These are phyloP conservation scores for Paracorniculantispora psalliotae DNA, from an alignment of 2,329 filamentous ascomycete genomes.

Conservation along the genomic window DNA sequence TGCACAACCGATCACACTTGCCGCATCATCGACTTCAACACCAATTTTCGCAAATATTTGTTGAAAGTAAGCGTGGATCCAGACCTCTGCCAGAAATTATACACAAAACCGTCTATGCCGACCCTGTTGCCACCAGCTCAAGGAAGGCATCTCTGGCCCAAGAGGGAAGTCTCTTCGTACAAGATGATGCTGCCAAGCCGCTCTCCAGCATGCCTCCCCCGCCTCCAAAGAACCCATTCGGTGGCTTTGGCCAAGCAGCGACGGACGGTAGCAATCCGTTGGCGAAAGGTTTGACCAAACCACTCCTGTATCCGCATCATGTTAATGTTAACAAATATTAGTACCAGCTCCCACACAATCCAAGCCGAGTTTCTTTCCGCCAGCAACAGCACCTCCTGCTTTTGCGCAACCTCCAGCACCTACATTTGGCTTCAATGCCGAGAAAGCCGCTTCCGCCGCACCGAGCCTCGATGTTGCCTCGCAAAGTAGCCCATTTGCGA, in stretches of 20 bases:
- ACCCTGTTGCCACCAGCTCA: conserved; percentile 15
- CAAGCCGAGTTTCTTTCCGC: not conserved
- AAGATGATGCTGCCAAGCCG: not conserved
- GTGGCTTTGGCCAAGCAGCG: not conserved
- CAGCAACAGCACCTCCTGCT: not conserved
- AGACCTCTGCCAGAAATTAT: conserved; percentile 51
- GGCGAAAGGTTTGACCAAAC: conserved; percentile 1
- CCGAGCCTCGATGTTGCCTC: not conserved
- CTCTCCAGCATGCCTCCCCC: not conserved
- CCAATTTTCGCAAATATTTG: conserved; percentile 49
- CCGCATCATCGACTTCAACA: conserved; percentile 49
- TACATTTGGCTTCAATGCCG: not conserved
- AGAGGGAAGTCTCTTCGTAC: conserved; percentile 28
- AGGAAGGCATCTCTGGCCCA: conserved; percentile 10
- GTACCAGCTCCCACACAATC: not conserved
- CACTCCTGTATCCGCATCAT: not conserved
- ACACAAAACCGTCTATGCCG: conserved; percentile 46
- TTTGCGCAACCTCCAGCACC: not conserved
- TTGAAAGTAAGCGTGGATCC: conserved; percentile 55
- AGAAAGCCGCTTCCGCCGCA: not conserved
- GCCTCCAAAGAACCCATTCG: not conserved
- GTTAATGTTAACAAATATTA: not conserved
- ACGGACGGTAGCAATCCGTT: not conserved
- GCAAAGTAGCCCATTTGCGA: not conserved
- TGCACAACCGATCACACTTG: conserved; percentile 40